Base-by-base conservation (phyloP, 768 basidiomycete species). In the Suillus subalutaceus region DNA sequence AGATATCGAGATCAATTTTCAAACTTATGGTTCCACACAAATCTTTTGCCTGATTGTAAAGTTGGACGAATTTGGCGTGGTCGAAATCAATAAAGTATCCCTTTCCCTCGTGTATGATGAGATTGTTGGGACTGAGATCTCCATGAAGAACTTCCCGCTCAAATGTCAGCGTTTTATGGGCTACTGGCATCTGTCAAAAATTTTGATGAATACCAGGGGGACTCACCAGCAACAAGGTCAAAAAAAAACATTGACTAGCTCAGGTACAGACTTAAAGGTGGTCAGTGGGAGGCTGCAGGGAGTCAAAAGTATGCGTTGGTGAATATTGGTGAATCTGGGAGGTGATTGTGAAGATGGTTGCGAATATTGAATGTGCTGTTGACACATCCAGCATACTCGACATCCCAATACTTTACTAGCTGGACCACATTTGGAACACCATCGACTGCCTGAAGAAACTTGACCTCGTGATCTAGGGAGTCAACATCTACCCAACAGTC, bases 141-240 rank as follows among this genome's bases (percentile, higher is more conserved):
- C 56, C 13, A 8, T 57, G 37, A 23, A 57, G 37, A 57, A 57
- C 37, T 0, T 15, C 3, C 56, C 0, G n/a, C 56, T 57, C 0
- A 0, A 2, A 15, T 0, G 1, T 15, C 20, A 57, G 13, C 4
- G n/a, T 23, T 15, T 57, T 12, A 3, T 57, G 56, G 13, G 37
- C 35, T 57, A 38, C n/a, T 6, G 7, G 56, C 13, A 38, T 38
- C 37, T 57, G 2, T 57, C 37, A 57, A 13, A 7, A 23, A 15
- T 15, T 38, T 38, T 15, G 13, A 2, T 8, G 2, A 57, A 13
- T 12, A 57, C 37, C 13, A 38, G 7, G 13, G 35, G n/a, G 13
- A 57, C 56, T 57, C 56, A 57, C 56, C 37, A 38, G 23, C n/a
- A n/a, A 57, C 37, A 57, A 57, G 56, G 37, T 57, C 56, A n/a